phyloP scores from a whole-genome alignment of 1,139 yeast genomes.

The Hansenula sp. region DNA sequence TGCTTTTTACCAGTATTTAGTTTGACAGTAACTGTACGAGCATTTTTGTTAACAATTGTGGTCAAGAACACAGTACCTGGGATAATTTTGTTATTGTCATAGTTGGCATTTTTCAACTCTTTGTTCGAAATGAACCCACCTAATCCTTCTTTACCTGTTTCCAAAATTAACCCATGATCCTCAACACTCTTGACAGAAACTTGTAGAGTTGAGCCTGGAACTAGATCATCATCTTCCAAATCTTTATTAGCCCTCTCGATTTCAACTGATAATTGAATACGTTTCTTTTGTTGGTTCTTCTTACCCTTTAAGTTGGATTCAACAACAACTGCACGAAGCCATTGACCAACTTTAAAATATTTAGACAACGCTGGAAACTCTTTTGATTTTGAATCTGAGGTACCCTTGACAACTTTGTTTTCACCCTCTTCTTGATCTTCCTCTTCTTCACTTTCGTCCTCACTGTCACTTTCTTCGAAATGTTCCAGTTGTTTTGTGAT shows the following conservation, averaged over 20 bases:
- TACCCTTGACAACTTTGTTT: slow-evolving; percentile 27
- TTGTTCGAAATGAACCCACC: slow-evolving; percentile 78
- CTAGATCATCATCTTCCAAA: slow-evolving; percentile 61
- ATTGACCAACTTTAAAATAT: slow-evolving; percentile 71
- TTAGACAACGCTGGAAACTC: slow-evolving; percentile 53
- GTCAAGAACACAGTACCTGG: slow-evolving; percentile 51
- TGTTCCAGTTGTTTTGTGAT: slow-evolving; percentile 55
- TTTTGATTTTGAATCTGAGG: slow-evolving; percentile 19
- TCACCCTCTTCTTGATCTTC: slow-evolving; percentile 33
- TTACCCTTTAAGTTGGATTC: slow-evolving; percentile 38
- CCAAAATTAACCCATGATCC: slow-evolving; percentile 85
- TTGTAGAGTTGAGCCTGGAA: slow-evolving; percentile 60
- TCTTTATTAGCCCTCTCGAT: slow-evolving; percentile 66
- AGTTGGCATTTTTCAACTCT: slow-evolving; percentile 37
- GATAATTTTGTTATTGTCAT: slow-evolving; percentile 24
- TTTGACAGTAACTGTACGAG: slow-evolving; percentile 62
- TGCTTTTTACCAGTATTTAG: slow-evolving; percentile 36
- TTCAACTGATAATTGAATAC: slow-evolving; percentile 71
- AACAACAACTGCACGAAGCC: slow-evolving; percentile 76
- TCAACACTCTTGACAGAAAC: slow-evolving; percentile 76
- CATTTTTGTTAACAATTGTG: slow-evolving; percentile 42
- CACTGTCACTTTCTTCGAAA: slow-evolving; percentile 42
- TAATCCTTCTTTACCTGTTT: slow-evolving; percentile 54
- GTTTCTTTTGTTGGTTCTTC: slow-evolving; percentile 38
- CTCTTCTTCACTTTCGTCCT: slow-evolving; percentile 40